Base-by-base conservation (phyloP, 106 monocot species). In the Alisma plantagoaquatica region DNA sequence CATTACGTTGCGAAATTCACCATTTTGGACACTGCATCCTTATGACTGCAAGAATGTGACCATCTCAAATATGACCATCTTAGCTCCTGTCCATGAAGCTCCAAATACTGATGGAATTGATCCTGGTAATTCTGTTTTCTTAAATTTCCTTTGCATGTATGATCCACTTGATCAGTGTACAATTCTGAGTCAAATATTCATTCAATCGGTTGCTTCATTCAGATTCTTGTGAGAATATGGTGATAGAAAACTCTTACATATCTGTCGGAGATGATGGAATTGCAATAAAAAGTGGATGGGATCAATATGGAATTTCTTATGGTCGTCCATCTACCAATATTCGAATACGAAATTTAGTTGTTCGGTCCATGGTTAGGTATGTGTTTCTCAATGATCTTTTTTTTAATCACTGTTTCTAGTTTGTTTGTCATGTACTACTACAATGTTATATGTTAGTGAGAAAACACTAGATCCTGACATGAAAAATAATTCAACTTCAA, bases 231-330 rank as follows among this genome's bases (percentile, higher is more conserved):
- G 71, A 80, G 56, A 33, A 77, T 61, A 54, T 86, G 59, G 29
- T 80, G 51, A 86, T 86, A 51, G 86, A 86, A 51, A 69, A 86
- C 35, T 77, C 73, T 54, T 86, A 77, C 50, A 86, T 86, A 53
- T 42, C 41, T 30, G 80, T 86, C 11, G 86, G 86, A 29, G 86
- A 86, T 71, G 86, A 86, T 72, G 77, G 70, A 27, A 73, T 86
- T 51, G 86, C 86, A 51, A 86, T 86, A 53, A 81, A 86, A 46
- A 86, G 86, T 62, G 86, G 86, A 27, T 86, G 80, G 77, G 80
- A 86, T 58, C 80, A 81, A 48, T 86, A 74, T 62, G 86, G 86
- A 38, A 86, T 81, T 51, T 46, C 56, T 46, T 86, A 86, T 67
- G 74, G 74, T 3, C 57, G 46, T 42, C 80, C 86, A 45, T 86